Conservation (phyloP, 495 filamentous ascomycete genomes). For the Podospora appendiculata region DNA sequence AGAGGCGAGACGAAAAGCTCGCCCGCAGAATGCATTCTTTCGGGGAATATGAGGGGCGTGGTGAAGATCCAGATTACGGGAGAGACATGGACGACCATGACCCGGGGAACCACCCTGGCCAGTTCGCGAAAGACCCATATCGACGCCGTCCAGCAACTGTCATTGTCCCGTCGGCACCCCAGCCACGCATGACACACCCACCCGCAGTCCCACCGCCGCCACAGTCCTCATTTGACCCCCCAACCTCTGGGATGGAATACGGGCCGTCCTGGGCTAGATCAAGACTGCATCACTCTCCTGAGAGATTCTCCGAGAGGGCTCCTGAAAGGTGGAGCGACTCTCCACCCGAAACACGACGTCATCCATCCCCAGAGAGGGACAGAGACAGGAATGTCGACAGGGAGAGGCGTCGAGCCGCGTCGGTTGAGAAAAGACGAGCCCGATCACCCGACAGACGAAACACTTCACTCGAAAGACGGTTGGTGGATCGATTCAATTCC, state of each 20-base stretch:
- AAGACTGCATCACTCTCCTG: conserved; percentile 12
- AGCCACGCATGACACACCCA: conserved; percentile 3
- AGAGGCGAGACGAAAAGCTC: conserved; percentile 48
- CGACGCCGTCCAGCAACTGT: conserved; percentile 33
- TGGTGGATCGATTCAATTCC: conserved; percentile 37
- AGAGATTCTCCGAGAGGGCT: conserved; percentile 6
- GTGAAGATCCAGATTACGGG: conserved; percentile 20
- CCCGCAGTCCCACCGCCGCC: conserved; percentile 24
- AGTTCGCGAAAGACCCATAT: conserved; percentile 34
- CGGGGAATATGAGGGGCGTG: conserved; percentile 32
- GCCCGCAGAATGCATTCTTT: conserved; percentile 47
- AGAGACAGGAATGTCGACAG: conserved; percentile 6
- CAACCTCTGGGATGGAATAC: conserved; percentile 27
- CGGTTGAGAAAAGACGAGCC: conserved; percentile 11
- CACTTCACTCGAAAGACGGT: conserved; percentile 34
- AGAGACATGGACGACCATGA: conserved; percentile 26
- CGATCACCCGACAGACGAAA: conserved; percentile 15
- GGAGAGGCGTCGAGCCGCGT: neutral
- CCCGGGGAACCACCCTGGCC: conserved; percentile 14
- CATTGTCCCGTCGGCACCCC: conserved; percentile 27
- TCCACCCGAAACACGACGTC: conserved; percentile 3
- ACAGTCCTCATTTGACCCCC: conserved; percentile 25
- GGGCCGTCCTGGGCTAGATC: conserved; percentile 24
- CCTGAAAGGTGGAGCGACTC: conserved; percentile 11
- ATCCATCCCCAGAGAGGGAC: conserved; percentile 9